Base-by-base conservation (phyloP, 148 eudicot genomes). In the Hydrangea macrophylla region DNA sequence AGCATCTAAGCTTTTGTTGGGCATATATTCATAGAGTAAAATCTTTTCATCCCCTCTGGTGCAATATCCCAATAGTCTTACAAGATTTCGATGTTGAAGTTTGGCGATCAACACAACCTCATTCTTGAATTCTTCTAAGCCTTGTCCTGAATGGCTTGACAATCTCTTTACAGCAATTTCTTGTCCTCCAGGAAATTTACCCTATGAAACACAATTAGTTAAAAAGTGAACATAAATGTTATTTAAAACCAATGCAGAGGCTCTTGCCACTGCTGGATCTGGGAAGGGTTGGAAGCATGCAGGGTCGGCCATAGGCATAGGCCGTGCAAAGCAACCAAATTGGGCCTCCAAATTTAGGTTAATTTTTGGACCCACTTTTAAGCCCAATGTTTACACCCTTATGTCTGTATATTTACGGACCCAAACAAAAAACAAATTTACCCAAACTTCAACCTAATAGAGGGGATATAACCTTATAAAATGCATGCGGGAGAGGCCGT, bases 151-250 rank as follows among this genome's bases (percentile, higher is more conserved):
- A 18, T 50, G 37, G 51, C n/a, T 73, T 28, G 77, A 59, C 22
- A 73, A 67, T 55, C 77, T 66, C 27, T 73, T 73, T 9, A 73
- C 72, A 5, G 77, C 77, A 35, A 73, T 53, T 44, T 67, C 72
- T 20, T 67, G 37, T 1, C 77, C 77, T 12, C 67, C 60, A 55
- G 20, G 32, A n/a, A 73, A 31, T 31, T 22, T 54, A 23, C 64
- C 60, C 58, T 60, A 32, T 1, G 5, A 48, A 48, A 48, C 2
- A 35, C 4, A 35, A 3, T 4, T 17, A 5, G 6, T 15, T 48
- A 48, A 1, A 48, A 44, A 15, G 11, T 45, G n/a, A n/a, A n/a
- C n/a, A n/a, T n/a, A n/a, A n/a, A n/a, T n/a, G n/a, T n/a, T n/a
- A n/a, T n/a, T n/a, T n/a, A n/a, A n/a, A n/a, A n/a, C n/a, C n/a